phyloP scores from a whole-genome alignment of 208 protist genomes.

The Balamuthia mandrillaris region DNA sequence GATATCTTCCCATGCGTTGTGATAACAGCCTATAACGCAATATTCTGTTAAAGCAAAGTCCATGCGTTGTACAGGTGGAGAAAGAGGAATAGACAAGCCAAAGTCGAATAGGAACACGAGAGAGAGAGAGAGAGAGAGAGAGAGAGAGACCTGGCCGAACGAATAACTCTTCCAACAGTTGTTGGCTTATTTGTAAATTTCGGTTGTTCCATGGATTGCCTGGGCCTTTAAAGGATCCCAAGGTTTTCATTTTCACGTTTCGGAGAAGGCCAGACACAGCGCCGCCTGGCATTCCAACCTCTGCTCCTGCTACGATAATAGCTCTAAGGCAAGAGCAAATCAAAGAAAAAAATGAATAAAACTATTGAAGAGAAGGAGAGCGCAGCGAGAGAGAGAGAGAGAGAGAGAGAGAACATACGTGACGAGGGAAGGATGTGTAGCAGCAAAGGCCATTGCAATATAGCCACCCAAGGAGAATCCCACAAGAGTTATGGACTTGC shows the following conservation, averaged over 20 bases:
- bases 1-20: not conserved
- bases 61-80: no score
- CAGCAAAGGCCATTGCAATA: not conserved
- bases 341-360: not conserved
- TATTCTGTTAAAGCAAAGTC: no score
- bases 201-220: no score
- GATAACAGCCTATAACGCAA: no score
- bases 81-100: not conserved
- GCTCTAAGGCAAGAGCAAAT: not conserved
- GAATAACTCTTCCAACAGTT: not conserved
- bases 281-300: not conserved
- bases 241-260: not conserved
- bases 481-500: not conserved
- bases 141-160: not conserved
- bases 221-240: no score
- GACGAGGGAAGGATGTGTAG: not conserved
- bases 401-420: no score
- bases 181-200: not conserved
- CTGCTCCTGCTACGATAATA: not conserved
- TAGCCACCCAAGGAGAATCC: not conserved
- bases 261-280: not conserved
- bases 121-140: not conserved
- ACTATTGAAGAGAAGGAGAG: not conserved
- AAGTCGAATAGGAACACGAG: not conserved
- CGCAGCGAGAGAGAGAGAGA: not conserved